These are phyloP conservation scores for Lotus japonicus DNA, from an alignment of 306 rosid genomes.

Conservation along the genomic window DNA sequence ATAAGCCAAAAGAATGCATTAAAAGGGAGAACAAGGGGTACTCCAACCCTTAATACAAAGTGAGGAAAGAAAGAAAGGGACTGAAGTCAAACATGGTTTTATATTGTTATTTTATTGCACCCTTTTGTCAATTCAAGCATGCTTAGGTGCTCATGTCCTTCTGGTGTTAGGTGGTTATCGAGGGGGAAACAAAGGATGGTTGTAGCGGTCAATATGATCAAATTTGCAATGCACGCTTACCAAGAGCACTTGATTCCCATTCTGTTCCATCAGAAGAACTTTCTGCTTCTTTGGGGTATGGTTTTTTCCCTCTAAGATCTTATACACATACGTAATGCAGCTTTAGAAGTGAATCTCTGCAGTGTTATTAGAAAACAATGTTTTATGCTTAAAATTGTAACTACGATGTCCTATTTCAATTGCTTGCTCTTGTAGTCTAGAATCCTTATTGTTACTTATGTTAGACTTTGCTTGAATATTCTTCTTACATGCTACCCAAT, in stretches of 20 bases:
- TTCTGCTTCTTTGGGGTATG: slow-evolving; percentile 88
- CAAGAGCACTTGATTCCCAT: slow-evolving; percentile 90
- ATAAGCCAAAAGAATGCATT: too few species aligned
- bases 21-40: too few species aligned
- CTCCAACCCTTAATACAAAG: too few species aligned
- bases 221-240: slow-evolving; percentile 86
- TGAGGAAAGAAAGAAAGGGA: too few species aligned
- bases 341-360: slow-evolving; percentile 5
- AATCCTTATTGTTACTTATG: not conserved
- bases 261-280: slow-evolving; percentile 92
- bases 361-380: not conserved
- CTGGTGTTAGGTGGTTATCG: slow-evolving; percentile 49
- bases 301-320: slow-evolving; percentile 12
- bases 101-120: not conserved
- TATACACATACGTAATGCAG: not conserved
- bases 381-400: slow-evolving; percentile 17
- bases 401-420: slow-evolving; percentile 12
- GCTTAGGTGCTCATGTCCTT: not conserved
- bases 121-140: not conserved
- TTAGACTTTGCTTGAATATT: slow-evolving; percentile 2
- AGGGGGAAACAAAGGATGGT: slow-evolving; percentile 60
- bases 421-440: not conserved
- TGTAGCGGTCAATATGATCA: slow-evolving; percentile 65
- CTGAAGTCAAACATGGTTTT: not conserved
- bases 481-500: slow-evolving; percentile 20